phyloP scores from a whole-genome alignment of 768 basidiomycete species.

The Tulasnella calospora region DNA sequence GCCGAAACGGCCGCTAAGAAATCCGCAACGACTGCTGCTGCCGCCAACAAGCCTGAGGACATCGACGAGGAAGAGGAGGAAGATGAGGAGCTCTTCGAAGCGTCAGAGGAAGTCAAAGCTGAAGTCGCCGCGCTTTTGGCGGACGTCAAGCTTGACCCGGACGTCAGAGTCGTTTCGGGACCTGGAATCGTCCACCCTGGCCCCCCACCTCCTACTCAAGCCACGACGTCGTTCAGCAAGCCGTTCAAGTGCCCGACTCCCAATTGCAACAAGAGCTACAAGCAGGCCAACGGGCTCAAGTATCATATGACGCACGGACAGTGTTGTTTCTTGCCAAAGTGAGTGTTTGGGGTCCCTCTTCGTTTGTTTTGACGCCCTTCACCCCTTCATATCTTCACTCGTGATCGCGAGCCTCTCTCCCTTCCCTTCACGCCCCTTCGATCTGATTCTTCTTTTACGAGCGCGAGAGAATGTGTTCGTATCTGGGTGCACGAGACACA shows the following conservation, averaged over 20 bases:
- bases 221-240: constrained; percentile 22
- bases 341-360: constrained; percentile 6
- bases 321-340: constrained; percentile 81
- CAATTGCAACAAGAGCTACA: constrained; percentile 93
- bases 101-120: constrained; percentile 21
- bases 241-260: constrained; percentile 75
- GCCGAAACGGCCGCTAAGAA: constrained; percentile 29
- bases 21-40: constrained; percentile 28
- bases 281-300: constrained; percentile 92
- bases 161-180: constrained; percentile 11
- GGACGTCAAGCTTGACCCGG: constrained; percentile 2
- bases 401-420: no score
- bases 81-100: constrained; percentile 31
- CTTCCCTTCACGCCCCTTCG: background rate
- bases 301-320: constrained; percentile 91
- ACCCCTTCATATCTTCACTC: background rate
- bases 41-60: constrained; percentile 29
- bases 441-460: background rate
- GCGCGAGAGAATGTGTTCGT: background rate
- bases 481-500: background rate
- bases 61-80: constrained; percentile 26
- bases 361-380: background rate
- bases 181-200: constrained; percentile 24
- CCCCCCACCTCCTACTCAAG: constrained; percentile 35
- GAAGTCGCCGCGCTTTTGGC: constrained; percentile 13